Base-by-base conservation (phyloP, 441 rosid genomes). In the Manihot esculenta region DNA sequence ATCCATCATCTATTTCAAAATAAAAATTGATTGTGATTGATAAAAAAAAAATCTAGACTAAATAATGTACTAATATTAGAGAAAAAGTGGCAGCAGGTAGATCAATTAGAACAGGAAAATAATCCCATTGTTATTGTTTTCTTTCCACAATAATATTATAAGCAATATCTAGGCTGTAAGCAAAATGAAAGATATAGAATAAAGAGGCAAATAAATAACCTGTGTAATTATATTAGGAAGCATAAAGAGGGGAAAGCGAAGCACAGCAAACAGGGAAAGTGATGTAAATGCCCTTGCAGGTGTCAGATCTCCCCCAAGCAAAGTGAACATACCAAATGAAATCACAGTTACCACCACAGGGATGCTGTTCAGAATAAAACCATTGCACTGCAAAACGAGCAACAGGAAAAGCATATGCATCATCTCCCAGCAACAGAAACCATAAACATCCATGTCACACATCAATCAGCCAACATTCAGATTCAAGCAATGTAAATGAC, bases 241-340 rank as follows among this genome's bases (percentile, higher is more conserved):
- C 98, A 96, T 86, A 83, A 85, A 88, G 64, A 93, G 86, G 55
- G 99, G 99, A 76, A 90, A 96, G 44, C 99, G 97, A 78, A 96
- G 96, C 68, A 96, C 99, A 21, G 97, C 80, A 80, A 96, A 96
- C 75, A 96, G 87, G 69, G 99, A 93, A 62, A 96, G 91, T 48
- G 98, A 83, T 51, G 98, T 96, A 81, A 96, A 96, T 79, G 99
- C 99, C 86, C 94, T 87, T 47, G 99, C 91, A 79, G 99, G 99
- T 80, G 99, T 94, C 81, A 94, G 85, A 84, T 94, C 85, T 73
- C 99, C 99, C 69, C 99, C 99, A 76, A 96, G 98, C 81, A 96
- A 75, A 72, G 99, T 89, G 87, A 87, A 96, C 85, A 92, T 72
- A 56, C 98, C 98, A 82, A 96, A 96, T 69, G 99, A 92, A 70